Evolutionary conservation across 2,329 filamentous ascomycete species (phyloP).

Genomic region (Pseudogymnoascus sp.): DNA sequence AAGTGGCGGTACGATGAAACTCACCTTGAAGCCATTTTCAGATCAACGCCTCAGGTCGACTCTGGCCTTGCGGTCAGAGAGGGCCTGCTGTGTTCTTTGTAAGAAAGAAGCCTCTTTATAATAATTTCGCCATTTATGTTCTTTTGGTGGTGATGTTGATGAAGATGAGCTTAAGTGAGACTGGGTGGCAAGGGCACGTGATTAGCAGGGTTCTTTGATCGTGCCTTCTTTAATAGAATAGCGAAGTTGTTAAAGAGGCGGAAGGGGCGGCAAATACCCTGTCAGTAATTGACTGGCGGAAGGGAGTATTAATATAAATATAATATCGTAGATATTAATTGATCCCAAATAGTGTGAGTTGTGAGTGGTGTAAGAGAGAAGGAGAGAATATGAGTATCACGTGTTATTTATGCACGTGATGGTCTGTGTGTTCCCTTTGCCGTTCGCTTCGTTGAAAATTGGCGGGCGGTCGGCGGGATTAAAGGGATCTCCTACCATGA

Average conservation of each 20-base stretch:
- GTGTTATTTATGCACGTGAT: background rate
- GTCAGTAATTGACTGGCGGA: too few relatives aligned
- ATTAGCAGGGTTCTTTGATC: background rate
- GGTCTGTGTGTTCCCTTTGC: background rate
- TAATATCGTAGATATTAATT: too few relatives aligned
- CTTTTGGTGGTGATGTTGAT: background rate
- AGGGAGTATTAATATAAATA: too few relatives aligned
- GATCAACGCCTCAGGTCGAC: slow-evolving; percentile 4
- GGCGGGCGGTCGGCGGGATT: slow-evolving; percentile 7
- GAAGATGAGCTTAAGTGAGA: background rate
- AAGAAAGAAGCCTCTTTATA: background rate
- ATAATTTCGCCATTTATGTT: slow-evolving; percentile 3
- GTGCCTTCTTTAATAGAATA: background rate
- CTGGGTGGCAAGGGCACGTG: background rate
- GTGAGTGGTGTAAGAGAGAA: background rate
- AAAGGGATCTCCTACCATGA: slow-evolving; percentile 4
- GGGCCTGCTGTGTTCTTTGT: background rate
- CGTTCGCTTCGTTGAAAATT: slow-evolving; percentile 5
- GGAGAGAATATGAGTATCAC: background rate
- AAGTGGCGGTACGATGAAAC: slow-evolving; percentile 11
- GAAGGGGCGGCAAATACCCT: too few relatives aligned
- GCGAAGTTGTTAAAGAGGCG: too few relatives aligned
- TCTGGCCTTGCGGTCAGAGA: slow-evolving; percentile 3
- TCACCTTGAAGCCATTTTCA: slow-evolving; percentile 30
- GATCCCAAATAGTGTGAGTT: too few relatives aligned